These are phyloP conservation scores for Emergomyces pasteurianus DNA, from an alignment of 2,329 filamentous ascomycete genomes.

Conservation along the genomic window DNA sequence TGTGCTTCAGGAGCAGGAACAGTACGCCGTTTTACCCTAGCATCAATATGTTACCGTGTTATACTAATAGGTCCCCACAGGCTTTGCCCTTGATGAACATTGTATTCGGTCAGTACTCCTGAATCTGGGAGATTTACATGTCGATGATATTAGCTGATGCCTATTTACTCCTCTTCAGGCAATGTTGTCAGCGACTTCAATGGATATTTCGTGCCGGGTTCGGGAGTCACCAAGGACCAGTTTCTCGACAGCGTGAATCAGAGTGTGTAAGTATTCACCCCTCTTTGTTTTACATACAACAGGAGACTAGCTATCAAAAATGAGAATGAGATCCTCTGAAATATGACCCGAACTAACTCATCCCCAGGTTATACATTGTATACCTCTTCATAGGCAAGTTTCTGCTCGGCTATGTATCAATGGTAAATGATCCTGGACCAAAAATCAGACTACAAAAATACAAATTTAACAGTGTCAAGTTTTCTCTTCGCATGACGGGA, in stretches of 20 bases:
- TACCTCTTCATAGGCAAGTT: constrained; percentile 48
- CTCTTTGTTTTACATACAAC: not conserved
- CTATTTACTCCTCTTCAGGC: constrained; percentile 3
- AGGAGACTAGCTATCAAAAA: not conserved
- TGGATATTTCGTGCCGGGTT: constrained; percentile 38
- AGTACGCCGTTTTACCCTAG: constrained; percentile 8
- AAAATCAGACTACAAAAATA: not conserved
- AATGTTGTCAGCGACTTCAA: constrained; percentile 44
- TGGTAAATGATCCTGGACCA: constrained; percentile 25
- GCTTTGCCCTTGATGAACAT: constrained; percentile 44
- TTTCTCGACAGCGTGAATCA: constrained; percentile 42
- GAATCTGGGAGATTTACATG: not conserved
- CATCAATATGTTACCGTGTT: not conserved
- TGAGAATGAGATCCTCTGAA: not conserved
- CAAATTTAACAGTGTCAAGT: constrained; percentile 16
- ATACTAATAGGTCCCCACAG: not conserved
- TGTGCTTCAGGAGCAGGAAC: constrained; percentile 17
- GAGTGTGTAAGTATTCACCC: constrained; percentile 17
- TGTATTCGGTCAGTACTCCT: constrained; percentile 37
- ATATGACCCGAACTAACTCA: not conserved
- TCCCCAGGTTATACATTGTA: constrained; percentile 41
- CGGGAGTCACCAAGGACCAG: constrained; percentile 30
- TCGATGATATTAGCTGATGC: not conserved
- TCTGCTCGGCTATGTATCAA: constrained; percentile 42
- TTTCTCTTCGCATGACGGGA: constrained; percentile 39